Evolutionary conservation across 1,139 yeast genomes (phyloP).

Genomic region (Taphrina wiesneri): DNA sequence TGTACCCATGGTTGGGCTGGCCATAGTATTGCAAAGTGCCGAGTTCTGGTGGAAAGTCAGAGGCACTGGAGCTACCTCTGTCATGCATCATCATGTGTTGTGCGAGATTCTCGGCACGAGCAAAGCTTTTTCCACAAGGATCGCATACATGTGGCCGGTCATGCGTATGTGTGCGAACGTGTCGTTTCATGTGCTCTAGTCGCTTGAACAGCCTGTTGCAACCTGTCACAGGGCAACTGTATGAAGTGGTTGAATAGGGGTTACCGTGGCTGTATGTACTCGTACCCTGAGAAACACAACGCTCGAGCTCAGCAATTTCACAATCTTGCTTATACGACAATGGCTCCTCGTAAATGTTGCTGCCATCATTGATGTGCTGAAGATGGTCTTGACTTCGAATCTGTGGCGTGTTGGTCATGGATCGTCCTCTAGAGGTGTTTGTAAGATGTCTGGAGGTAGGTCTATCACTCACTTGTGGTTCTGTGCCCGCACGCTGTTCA

Average conservation of each 20-base stretch:
- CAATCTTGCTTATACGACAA: not conserved
- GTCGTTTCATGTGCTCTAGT: slow-evolving; percentile 27
- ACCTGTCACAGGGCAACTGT: slow-evolving; percentile 15
- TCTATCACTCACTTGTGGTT: not conserved
- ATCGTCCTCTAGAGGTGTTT: not conserved
- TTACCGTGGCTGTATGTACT: not conserved
- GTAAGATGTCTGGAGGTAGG: not conserved
- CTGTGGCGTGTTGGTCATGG: not conserved
- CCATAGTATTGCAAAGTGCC: not conserved
- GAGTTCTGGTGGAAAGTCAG: not conserved
- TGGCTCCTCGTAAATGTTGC: not conserved
- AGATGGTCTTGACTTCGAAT: not conserved
- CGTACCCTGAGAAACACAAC: not conserved
- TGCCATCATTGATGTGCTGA: not conserved
- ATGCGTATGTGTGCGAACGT: slow-evolving; percentile 26
- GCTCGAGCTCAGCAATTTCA: not conserved
- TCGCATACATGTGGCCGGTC: slow-evolving; percentile 25
- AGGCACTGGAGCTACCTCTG: slow-evolving; percentile 1
- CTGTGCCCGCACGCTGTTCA: slow-evolving; percentile 1
- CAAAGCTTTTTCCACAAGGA: slow-evolving; percentile 21
- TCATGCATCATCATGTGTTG: slow-evolving; percentile 23
- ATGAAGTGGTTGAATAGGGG: slow-evolving; percentile 19
- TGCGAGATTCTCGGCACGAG: slow-evolving; percentile 17
- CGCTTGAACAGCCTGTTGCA: slow-evolving; percentile 24
- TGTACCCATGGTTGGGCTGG: not conserved